Base-by-base conservation (phyloP, 768 basidiomycete genomes). In the Mycena kentingensis region DNA sequence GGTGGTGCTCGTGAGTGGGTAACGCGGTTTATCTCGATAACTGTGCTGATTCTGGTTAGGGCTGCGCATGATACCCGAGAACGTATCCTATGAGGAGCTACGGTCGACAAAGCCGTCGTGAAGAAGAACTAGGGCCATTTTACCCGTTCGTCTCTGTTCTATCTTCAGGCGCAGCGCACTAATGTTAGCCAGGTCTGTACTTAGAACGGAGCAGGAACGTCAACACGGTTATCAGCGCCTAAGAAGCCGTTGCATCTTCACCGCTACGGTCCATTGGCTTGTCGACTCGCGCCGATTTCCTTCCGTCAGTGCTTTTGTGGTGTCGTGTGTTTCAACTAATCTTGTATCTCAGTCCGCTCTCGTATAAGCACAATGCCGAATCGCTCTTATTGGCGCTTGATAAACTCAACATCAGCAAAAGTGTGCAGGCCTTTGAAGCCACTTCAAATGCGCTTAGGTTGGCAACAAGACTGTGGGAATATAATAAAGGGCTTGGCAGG, bases 231-330 rank as follows among this genome's bases (percentile, higher is more conserved):
- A 99, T 99, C 71, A 96, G 92, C 60, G 94, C 96, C 11, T 96
- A 98, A 69, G 97, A 98, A 67, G 97, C 96, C 46, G 96, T 98
- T 19, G 97, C 97, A 94, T 98, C 65, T 99, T 98, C 71, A 96
- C 96, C 0, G 93, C 95, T 10, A 98, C 96, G 1, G 96, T 98
- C 2, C 96, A 99, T 71, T 99, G 97, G 97, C 78, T 99, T 21
- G 97, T 98, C 71, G 92, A 89, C 98, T 98, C 71, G 90, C 94
- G 5, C 96, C 97, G 2, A 99, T 99, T 63, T 97, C 97, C 32
- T 99, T 99, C 86, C 97, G 79, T 90, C 65, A 63, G 85, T 70
- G 8, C 29, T 5, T 22, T 45, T 24, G 42, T 26, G 7, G 32
- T 34, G 3, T 13, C 18, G 3, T 39, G 8, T 19, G n/a, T n/a